Percentiles rank a stretch among this genome's conserved stretches.
Evolutionary conservation across 441 rosid genomes (phyloP).

Genomic region (Codiaeum variegatum): DNA sequence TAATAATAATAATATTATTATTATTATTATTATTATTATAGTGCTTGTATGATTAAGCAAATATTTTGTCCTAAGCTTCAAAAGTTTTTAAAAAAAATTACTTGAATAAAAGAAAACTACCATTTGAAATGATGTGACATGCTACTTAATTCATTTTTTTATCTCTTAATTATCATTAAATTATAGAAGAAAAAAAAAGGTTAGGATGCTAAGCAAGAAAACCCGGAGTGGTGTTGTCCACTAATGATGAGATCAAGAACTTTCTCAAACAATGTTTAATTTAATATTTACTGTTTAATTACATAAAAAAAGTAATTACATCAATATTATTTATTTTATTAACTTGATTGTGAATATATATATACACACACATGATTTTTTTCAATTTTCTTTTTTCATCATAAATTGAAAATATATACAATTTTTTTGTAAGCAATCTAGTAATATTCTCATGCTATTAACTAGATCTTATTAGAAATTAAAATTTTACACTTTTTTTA

Average conservation of each 20-base stretch:
- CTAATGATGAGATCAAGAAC: slow-evolving; percentile 11
- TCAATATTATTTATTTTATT: too few species aligned
- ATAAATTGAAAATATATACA: too few species aligned
- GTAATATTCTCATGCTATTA: too few species aligned
- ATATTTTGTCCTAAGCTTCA: background rate
- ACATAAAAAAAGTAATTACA: too few species aligned
- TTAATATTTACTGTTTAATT: too few species aligned
- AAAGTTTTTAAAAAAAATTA: background rate
- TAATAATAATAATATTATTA: too few species aligned
- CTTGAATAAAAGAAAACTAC: slow-evolving; percentile 12
- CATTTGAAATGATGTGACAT: slow-evolving; percentile 23
- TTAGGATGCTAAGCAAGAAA: slow-evolving; percentile 31
- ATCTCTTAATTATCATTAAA: slow-evolving; percentile 9
- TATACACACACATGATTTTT: too few species aligned
- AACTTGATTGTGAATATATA: too few species aligned
- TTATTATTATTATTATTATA: background rate
- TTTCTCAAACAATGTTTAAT: background rate
- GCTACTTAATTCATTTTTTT: background rate
- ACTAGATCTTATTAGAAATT: too few species aligned
- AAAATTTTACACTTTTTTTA: too few species aligned
- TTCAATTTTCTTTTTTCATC: too few species aligned
- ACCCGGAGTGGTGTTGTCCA: slow-evolving; percentile 59
- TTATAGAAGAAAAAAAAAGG: background rate
- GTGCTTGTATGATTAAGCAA: slow-evolving; percentile 7
- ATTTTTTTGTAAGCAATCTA: too few species aligned